phyloP scores from a whole-genome alignment of 1,284 basidiomycete genomes.

The Wallemia mellicola region DNA sequence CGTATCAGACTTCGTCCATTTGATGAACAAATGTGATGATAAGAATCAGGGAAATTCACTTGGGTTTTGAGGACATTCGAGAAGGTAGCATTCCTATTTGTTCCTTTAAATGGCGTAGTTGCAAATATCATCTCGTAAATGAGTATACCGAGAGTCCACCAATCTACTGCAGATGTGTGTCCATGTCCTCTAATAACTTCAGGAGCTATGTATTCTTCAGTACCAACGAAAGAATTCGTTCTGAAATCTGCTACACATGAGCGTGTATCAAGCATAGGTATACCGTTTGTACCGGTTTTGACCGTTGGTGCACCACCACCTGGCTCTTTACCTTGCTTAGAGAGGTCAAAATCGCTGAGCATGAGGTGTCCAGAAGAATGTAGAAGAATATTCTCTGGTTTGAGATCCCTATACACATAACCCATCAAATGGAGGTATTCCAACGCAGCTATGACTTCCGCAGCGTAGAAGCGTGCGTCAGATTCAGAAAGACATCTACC shows the following conservation, averaged over 20 bases:
- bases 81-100: constrained; percentile 81
- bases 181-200: constrained; percentile 95
- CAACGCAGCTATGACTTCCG: constrained; percentile 87
- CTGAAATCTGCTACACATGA: constrained; percentile 91
- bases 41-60: constrained; percentile 50
- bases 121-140: constrained; percentile 99
- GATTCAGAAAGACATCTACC: constrained; percentile 89
- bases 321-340: constrained; percentile 53
- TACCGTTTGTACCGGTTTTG: constrained; percentile 62
- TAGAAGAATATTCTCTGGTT: constrained; percentile 96
- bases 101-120: constrained; percentile 94
- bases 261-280: constrained; percentile 81
- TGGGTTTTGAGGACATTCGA: constrained; percentile 69
- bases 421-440: constrained; percentile 98
- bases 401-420: constrained; percentile 96
- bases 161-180: constrained; percentile 93
- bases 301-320: constrained; percentile 67
- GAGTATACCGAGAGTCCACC: constrained; percentile 97
- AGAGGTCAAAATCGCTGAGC: constrained; percentile 96
- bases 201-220: constrained; percentile 98
- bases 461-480: constrained; percentile 87
- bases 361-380: constrained; percentile 98
- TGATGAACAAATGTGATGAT: constrained; percentile 39
- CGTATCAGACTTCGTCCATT: constrained; percentile 61
- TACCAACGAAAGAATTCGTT: constrained; percentile 96